Conservation (phyloP, 2,329 filamentous ascomycete species). For the Clonostachys chloroleuca region DNA sequence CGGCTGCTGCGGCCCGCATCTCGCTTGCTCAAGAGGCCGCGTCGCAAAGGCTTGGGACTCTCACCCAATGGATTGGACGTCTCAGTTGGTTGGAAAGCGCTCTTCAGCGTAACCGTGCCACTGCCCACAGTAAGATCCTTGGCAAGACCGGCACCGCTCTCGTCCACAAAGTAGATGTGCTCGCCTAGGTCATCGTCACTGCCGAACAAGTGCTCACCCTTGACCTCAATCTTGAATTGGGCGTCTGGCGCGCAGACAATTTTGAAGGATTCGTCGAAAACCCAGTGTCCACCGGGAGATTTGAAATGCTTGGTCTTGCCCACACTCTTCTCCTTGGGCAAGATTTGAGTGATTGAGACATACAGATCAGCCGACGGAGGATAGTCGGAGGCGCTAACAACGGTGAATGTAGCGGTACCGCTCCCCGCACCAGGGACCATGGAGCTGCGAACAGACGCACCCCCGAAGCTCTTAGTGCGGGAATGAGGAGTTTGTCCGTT, state of each 20-base stretch:
- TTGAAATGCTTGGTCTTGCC: slow-evolving; percentile 94
- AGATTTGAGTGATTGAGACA: slow-evolving; percentile 64
- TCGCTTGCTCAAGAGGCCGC: slow-evolving; percentile 52
- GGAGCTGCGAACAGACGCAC: slow-evolving; percentile 63
- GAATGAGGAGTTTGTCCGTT: slow-evolving; percentile 28
- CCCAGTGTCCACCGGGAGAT: slow-evolving; percentile 57
- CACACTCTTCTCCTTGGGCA: slow-evolving; percentile 70
- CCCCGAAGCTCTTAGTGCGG: slow-evolving; percentile 56
- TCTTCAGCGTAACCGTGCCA: slow-evolving; percentile 70
- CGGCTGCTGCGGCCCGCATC: slow-evolving; percentile 24
- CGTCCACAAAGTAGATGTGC: slow-evolving; percentile 85
- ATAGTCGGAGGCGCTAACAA: slow-evolving; percentile 76
- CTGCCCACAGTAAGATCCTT: slow-evolving; percentile 72
- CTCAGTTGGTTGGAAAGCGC: slow-evolving; percentile 59
- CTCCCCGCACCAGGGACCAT: slow-evolving; percentile 55
- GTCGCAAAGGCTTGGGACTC: slow-evolving; percentile 42
- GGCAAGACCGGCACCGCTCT: slow-evolving; percentile 62
- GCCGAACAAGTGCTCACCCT: slow-evolving; percentile 80
- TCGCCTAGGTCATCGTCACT: slow-evolving; percentile 83
- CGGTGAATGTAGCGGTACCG: slow-evolving; percentile 75
- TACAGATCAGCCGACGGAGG: slow-evolving; percentile 75
- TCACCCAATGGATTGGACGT: slow-evolving; percentile 28
- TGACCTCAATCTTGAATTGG: slow-evolving; percentile 81
- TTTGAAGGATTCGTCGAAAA: slow-evolving; percentile 77
- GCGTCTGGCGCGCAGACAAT: slow-evolving; percentile 74